Evolutionary conservation across 2,329 filamentous ascomycete species (phyloP).

Genomic region (Phaeomoniella chlamydospora): DNA sequence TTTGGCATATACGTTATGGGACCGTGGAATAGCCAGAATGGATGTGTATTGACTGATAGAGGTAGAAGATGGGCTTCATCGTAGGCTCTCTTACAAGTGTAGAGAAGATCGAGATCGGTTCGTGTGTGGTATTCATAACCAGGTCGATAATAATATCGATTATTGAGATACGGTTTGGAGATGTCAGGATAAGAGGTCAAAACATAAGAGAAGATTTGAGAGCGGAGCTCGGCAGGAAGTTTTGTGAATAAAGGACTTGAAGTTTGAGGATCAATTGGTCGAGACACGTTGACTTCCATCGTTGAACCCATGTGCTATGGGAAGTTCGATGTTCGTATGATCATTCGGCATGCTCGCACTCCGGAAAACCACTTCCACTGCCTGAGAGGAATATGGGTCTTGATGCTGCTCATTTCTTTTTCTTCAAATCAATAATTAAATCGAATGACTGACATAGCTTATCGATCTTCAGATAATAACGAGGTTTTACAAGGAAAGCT

Average conservation of each 20-base stretch:
- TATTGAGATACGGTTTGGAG: slow-evolving; percentile 9
- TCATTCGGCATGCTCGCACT: too few relatives aligned
- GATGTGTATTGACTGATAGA: slow-evolving; percentile 14
- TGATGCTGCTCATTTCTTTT: too few relatives aligned
- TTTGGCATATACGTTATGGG: slow-evolving; percentile 8
- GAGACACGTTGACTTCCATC: too few relatives aligned
- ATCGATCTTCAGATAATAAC: too few relatives aligned
- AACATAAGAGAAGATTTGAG: slow-evolving; percentile 28
- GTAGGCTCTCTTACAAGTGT: slow-evolving; percentile 23
- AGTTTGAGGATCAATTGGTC: slow-evolving; percentile 5
- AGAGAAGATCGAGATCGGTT: slow-evolving; percentile 18
- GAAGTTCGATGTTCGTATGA: too few relatives aligned
- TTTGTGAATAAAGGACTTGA: slow-evolving; percentile 17
- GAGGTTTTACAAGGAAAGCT: too few relatives aligned
- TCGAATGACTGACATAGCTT: too few relatives aligned
- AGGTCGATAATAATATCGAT: slow-evolving; percentile 15
- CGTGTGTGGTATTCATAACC: slow-evolving; percentile 15
- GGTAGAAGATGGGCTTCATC: slow-evolving; percentile 21
- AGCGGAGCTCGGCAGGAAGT: slow-evolving; percentile 35
- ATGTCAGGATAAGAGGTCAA: slow-evolving; percentile 13
- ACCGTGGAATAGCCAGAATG: slow-evolving; percentile 14
- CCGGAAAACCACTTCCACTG: too few relatives aligned
- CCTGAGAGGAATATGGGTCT: too few relatives aligned
- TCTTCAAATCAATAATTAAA: too few relatives aligned
- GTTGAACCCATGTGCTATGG: too few relatives aligned